phyloP scores from a whole-genome alignment of 2,329 filamentous ascomycete genomes.

The Sphaerostilbella broomeana region DNA sequence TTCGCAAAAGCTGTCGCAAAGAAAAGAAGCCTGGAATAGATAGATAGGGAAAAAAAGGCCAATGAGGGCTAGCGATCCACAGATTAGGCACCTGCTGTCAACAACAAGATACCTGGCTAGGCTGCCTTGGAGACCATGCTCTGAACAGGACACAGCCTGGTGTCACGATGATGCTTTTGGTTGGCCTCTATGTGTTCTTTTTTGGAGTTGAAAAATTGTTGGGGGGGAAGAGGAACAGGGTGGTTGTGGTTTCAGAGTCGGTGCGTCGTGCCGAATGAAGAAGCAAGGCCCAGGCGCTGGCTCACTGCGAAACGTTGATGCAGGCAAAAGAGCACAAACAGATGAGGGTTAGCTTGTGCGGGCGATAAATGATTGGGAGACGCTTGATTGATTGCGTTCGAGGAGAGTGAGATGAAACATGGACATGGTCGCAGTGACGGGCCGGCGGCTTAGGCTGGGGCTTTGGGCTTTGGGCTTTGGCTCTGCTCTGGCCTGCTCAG shows the following conservation, averaged over 20 bases:
- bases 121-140: constrained; percentile 2
- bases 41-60: background rate
- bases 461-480: background rate
- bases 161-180: no score
- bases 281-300: no score
- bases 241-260: constrained; percentile 8
- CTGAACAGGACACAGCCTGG: no score
- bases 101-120: background rate
- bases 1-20: constrained; percentile 4
- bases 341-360: constrained; percentile 1
- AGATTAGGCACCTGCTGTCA: background rate
- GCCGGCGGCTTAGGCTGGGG: background rate
- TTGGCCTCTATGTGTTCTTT: no score
- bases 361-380: constrained; percentile 4
- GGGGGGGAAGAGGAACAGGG: background rate
- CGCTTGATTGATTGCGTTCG: constrained; percentile 1
- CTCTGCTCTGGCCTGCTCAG: no score
- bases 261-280: constrained; percentile 10
- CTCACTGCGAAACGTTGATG: background rate
- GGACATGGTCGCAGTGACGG: background rate
- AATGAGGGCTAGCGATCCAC: constrained; percentile 2
- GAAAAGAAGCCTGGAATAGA: constrained; percentile 1
- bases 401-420: background rate
- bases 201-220: no score
- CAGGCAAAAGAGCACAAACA: no score